These are phyloP conservation scores for Sarcomyxa edulis DNA, from an alignment of 768 basidiomycete species.

Conservation along the genomic window DNA sequence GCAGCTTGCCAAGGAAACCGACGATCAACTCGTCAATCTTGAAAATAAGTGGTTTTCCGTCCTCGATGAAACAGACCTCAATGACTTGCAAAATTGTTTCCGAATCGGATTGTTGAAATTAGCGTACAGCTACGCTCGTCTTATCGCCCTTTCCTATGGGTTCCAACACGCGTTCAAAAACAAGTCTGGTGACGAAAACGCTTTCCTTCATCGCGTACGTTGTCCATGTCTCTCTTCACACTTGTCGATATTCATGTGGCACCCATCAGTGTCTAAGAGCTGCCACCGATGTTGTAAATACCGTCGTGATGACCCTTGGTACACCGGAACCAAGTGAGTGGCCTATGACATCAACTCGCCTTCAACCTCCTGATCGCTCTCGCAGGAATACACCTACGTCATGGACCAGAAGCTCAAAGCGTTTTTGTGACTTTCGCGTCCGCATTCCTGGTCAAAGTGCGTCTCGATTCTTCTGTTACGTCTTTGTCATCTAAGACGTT, in stretches of 20 bases:
- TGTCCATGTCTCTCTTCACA: background rate
- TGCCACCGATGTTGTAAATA: conserved; percentile 59
- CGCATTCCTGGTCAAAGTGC: conserved; percentile 77
- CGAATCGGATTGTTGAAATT: conserved; percentile 56
- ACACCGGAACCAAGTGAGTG: conserved; percentile 51
- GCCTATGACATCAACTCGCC: conserved; percentile 8
- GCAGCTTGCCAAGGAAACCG: conserved; percentile 55
- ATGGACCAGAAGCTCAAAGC: conserved; percentile 76
- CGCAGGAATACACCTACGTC: conserved; percentile 52
- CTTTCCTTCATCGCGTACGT: conserved; percentile 61
- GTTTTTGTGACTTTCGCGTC: conserved; percentile 79
- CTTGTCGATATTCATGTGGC: conserved; percentile 1
- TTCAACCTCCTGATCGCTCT: conserved; percentile 9
- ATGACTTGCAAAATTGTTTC: conserved; percentile 52
- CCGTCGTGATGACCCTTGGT: conserved; percentile 57
- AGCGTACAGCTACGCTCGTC: conserved; percentile 64
- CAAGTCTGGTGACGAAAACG: conserved; percentile 53
- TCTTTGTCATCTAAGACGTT: conserved; percentile 5
- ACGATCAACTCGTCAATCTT: conserved; percentile 60
- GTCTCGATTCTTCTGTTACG: background rate
- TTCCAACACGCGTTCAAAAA: conserved; percentile 74
- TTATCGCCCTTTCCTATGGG: conserved; percentile 67
- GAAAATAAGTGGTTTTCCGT: conserved; percentile 52
- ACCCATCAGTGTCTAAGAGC: conserved; percentile 55
- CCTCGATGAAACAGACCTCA: conserved; percentile 45